Base-by-base conservation (phyloP, 164 flowering plant genomes). In the Echeveria elegans region DNA sequence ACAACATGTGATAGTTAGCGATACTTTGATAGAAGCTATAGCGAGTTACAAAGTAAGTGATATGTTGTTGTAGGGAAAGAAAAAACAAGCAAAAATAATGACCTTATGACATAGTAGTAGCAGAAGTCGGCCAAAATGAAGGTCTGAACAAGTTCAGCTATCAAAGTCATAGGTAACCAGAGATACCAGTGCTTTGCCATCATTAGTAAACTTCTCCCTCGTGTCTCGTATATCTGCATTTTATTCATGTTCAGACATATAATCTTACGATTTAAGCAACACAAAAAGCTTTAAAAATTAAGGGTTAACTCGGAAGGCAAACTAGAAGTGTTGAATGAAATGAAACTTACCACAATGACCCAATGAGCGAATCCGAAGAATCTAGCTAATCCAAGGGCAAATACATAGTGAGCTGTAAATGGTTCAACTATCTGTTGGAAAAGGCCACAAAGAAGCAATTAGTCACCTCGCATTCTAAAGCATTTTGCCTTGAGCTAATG, bases 381-480 rank as follows among this genome's bases (percentile, higher is more conserved):
- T 31, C 71, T 69, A 15, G 53, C 30, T 6, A 69, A 66, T 1
- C 71, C 71, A 10, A 69, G 66, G 14, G 71, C 71, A 62, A 69
- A 69, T 12, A 69, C 71, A 47, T 69, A 69, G 50, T 63, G 66
- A 32, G 71, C 71, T 5, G 66, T 69, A 30, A 62, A 69, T 30
- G 71, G 71, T 45, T 69, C 71, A 14, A 63, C 66, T 58, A 69
- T 69, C 70, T 68, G 16, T 6, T 4, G 5, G 18, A 32, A 28
- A 56, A 28, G 40, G 40, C 40, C 11, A 16, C 23, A 14, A 67
- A n/a, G 28, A 24, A 37, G 21, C 15, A 15, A 36, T 34, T 18
- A 67, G 14, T 50, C 37, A 26, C 23, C 0, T 45, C 29, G 19
- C n/a, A 18, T n/a, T 48, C 7, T 48, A 19, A 19, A n/a, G 10